Percentiles rank a stretch among this genome's conserved stretches.
phyloP scores from a whole-genome alignment of 225 moss, liverwort and hornwort species.

The Lunularia cruciata region DNA sequence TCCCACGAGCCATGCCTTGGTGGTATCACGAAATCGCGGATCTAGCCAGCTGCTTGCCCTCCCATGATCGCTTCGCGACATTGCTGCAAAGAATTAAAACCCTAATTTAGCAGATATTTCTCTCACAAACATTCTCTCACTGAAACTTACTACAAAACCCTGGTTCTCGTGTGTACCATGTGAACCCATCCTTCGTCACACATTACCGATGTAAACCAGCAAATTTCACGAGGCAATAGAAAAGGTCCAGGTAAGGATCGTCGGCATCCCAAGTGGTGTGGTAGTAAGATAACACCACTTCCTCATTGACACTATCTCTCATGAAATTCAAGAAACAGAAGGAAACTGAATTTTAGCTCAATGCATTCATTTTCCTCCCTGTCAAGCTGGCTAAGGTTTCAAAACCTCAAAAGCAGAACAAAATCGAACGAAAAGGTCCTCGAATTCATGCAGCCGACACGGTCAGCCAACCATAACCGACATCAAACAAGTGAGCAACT shows the following conservation, averaged over 20 bases:
- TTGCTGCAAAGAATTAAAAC: conserved; percentile 31
- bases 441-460: too few species aligned
- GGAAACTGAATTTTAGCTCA: not conserved
- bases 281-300: too few species aligned
- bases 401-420: not conserved
- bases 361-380: too few species aligned
- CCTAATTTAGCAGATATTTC: conserved; percentile 19
- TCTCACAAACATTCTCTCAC: not conserved
- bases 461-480: not conserved
- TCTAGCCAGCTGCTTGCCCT: conserved; percentile 28
- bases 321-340: conserved; percentile 16
- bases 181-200: too few species aligned
- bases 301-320: not conserved
- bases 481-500: not conserved
- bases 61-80: conserved; percentile 25
- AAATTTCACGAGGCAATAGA: too few species aligned
- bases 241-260: too few species aligned
- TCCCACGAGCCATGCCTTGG: conserved; percentile 25
- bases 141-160: conserved; percentile 19
- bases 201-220: too few species aligned
- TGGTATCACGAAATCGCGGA: conserved; percentile 22
- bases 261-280: too few species aligned
- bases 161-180: too few species aligned
- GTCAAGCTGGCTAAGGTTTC: not conserved
- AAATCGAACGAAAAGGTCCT: too few species aligned